phyloP scores from a whole-genome alignment of 2,329 filamentous ascomycete species.

The Aspergillus udagawae region DNA sequence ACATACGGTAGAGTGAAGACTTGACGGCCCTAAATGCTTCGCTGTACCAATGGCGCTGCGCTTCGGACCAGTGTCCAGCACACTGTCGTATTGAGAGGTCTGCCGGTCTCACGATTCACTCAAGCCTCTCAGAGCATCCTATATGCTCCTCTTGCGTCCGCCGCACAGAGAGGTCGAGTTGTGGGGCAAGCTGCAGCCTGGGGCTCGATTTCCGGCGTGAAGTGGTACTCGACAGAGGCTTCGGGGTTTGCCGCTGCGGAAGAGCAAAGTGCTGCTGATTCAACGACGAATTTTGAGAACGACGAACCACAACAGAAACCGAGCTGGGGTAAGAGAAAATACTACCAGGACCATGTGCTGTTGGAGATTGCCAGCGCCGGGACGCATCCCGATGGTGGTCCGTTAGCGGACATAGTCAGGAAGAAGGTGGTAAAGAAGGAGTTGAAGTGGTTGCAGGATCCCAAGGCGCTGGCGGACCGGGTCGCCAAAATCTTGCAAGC shows the following conservation, averaged over 20 bases:
- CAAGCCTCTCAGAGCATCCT: not conserved
- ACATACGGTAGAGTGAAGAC: not conserved
- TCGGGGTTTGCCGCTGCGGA: not conserved
- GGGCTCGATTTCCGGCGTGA: not conserved
- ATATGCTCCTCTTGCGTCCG: not conserved
- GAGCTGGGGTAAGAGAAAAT: not conserved
- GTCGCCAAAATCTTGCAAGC: conserved; percentile 59
- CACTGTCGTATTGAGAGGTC: conserved; percentile 10
- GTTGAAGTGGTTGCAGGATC: conserved; percentile 63
- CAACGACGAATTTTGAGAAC: not conserved
- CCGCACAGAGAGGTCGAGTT: not conserved
- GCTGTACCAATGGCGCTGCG: conserved; percentile 17
- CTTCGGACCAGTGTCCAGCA: conserved; percentile 11
- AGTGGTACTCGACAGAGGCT: not conserved
- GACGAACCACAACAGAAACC: not conserved
- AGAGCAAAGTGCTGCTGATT: not conserved
- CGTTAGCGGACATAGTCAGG: not conserved
- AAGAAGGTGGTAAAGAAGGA: conserved; percentile 44
- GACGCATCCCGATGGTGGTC: not conserved
- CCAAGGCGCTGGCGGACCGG: conserved; percentile 66
- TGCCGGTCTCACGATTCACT: not conserved
- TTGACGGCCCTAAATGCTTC: conserved; percentile 14
- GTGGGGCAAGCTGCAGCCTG: not conserved
- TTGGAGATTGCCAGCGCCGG: conserved; percentile 14
- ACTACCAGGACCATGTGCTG: conserved; percentile 3